These are phyloP conservation scores for Yarrowia osloensis DNA, from an alignment of 805 yeast genomes.

Conservation along the genomic window DNA sequence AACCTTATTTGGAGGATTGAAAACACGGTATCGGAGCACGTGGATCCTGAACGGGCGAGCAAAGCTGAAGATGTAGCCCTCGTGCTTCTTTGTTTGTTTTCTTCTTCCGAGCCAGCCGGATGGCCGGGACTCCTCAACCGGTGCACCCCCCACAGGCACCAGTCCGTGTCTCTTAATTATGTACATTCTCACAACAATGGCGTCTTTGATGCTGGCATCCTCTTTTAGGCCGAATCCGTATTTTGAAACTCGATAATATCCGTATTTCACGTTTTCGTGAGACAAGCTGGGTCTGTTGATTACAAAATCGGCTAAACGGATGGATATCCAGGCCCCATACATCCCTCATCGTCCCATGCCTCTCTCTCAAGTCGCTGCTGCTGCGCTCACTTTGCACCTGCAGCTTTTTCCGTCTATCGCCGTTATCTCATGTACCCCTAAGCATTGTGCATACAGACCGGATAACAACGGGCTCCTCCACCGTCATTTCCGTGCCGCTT, in stretches of 20 bases:
- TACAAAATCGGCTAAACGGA: too few relatives aligned
- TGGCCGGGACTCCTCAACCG: too few relatives aligned
- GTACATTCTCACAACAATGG: background rate
- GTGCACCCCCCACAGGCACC: too few relatives aligned
- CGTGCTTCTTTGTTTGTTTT: background rate
- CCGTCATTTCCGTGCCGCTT: background rate
- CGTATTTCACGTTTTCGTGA: background rate
- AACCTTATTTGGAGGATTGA: background rate
- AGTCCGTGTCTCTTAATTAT: too few relatives aligned
- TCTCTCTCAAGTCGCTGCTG: background rate
- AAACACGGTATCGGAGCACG: constrained; percentile 14
- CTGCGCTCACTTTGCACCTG: background rate
- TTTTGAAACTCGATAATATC: background rate
- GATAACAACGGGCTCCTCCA: background rate
- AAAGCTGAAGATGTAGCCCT: background rate
- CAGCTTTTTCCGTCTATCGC: background rate
- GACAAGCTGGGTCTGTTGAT: too few relatives aligned
- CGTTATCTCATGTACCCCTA: constrained; percentile 19
- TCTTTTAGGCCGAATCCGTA: background rate
- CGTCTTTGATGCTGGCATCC: background rate
- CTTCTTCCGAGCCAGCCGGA: background rate
- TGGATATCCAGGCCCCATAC: too few relatives aligned
- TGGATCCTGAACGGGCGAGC: background rate
- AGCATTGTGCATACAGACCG: background rate
- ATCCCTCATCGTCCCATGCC: background rate